phyloP scores from a whole-genome alignment of 202 grass and related monocot species.

The Schoenoplectus tabernaemontani region DNA sequence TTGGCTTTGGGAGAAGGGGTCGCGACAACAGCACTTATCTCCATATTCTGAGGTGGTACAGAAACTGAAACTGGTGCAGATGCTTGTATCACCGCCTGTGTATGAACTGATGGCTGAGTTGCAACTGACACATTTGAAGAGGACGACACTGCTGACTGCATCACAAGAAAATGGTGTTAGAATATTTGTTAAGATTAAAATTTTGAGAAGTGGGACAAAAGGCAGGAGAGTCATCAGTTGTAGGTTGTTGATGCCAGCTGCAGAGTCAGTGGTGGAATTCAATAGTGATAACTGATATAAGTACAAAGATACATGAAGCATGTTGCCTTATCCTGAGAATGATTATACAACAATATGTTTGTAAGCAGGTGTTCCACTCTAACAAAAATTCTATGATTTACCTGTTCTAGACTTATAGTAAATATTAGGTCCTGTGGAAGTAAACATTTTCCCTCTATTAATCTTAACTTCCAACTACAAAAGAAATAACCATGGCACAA shows the following conservation, averaged over 20 bases:
- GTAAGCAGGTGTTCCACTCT: not conserved
- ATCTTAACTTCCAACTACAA: not conserved
- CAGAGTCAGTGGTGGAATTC: not conserved
- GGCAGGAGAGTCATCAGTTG: not conserved
- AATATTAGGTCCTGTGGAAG: not conserved
- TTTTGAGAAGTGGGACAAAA: not conserved
- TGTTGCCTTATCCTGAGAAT: not conserved
- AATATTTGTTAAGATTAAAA: not conserved
- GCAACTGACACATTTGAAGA: constrained; percentile 19
- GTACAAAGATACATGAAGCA: not conserved
- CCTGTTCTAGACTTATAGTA: not conserved
- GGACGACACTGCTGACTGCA: constrained; percentile 7
- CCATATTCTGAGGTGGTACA: constrained; percentile 47
- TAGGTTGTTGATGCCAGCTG: not conserved
- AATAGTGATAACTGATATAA: not conserved
- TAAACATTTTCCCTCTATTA: not conserved
- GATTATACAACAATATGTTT: not conserved
- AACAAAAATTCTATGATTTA: not conserved
- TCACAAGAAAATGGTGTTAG: not conserved
- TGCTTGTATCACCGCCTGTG: constrained; percentile 13
- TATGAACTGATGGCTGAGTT: constrained; percentile 5
- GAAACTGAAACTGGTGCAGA: constrained; percentile 39
- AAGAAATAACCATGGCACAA: not conserved
- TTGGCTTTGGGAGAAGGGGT: constrained; percentile 43
- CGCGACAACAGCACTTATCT: constrained; percentile 42